Evolutionary conservation across 2,329 filamentous ascomycete species (phyloP).

Genomic region (Colletotrichum sp.): DNA sequence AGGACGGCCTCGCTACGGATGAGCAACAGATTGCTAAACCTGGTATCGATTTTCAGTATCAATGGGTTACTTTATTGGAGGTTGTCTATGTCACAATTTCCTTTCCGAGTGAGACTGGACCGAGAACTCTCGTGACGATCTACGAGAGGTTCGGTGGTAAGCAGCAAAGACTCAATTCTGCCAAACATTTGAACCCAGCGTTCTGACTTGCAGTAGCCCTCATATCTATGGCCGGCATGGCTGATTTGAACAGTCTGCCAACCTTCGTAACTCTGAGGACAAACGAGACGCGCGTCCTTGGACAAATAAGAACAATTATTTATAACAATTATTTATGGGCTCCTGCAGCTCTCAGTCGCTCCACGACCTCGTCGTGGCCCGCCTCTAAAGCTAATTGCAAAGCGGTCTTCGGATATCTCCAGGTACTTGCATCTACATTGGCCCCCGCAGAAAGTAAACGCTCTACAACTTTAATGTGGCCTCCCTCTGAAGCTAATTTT

Average conservation of each 20-base stretch:
- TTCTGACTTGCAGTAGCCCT: fast-evolving
- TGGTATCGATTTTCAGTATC: fast-evolving
- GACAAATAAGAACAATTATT: fast-evolving
- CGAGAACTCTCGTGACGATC: neutral
- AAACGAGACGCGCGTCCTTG: neutral
- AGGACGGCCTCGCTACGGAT: neutral
- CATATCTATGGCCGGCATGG: fast-evolving
- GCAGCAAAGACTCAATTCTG: neutral
- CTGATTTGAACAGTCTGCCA: neutral
- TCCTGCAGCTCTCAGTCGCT: neutral
- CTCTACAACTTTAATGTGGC: fast-evolving
- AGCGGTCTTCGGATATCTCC: too few relatives aligned
- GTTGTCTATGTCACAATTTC: neutral
- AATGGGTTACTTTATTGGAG: fast-evolving
- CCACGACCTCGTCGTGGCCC: neutral
- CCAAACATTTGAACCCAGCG: neutral
- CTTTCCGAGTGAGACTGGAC: fast-evolving
- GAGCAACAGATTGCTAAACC: neutral
- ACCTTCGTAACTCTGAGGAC: neutral
- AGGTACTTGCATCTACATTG: too few relatives aligned
- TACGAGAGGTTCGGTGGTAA: neutral
- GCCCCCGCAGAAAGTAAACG: too few relatives aligned
- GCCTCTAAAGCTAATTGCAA: neutral
- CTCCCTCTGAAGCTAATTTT: too few relatives aligned
- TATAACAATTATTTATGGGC: fast-evolving